Evolutionary conservation across 1,284 basidiomycete genomes (phyloP), one percentile per base, ranked within the genome.

Genomic region (Austroboletus rostrupii): DNA sequence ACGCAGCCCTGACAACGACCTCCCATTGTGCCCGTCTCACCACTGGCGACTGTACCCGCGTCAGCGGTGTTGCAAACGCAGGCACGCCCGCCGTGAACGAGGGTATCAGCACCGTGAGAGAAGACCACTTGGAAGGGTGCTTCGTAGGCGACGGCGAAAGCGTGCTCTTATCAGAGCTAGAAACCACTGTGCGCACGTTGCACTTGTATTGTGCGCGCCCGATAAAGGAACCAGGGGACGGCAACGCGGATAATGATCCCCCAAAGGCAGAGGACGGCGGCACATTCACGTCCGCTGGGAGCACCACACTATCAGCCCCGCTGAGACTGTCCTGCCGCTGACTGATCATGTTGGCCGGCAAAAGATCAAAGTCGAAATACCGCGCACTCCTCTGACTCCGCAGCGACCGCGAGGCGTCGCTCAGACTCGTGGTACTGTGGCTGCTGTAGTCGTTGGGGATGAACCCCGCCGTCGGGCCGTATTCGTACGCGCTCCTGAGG

Each of bases 21-120:
- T 90, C 87, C 88, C 87, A 90, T 59, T 90, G 88, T 5, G 81
- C 85, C 13, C 88, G 75, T 47, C 79, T 75, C 43, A 90, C 78
- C 47, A 84, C 72, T n/a, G 85, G 83, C 54, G 77, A 85, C 43
- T 85, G 72, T 26, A 90, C 73, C 38, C 73, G 75, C 40, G 87
- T 89, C 47, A 90, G 68, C 26, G 86, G 85, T 21, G 76, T 70
- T 17, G 79, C 76, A 54, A 90, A 89, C 50, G 83, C 81, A 2
- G 86, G 86, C 8, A 87, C 67, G 0, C 65, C 85, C 21, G 75
- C 70, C 46, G 74, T 74, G 52, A 83, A 65, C n/a, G 67, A 66
- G 0, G 64, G 73, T 53, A 72, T 65, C 52, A 73, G 70, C 58
- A 77, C 73, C 37, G 76, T 37, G 14, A 59, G 29, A 19, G 53